Conservation (phyloP, 208 protist genomes). For the Leishmania martiniquensis region DNA sequence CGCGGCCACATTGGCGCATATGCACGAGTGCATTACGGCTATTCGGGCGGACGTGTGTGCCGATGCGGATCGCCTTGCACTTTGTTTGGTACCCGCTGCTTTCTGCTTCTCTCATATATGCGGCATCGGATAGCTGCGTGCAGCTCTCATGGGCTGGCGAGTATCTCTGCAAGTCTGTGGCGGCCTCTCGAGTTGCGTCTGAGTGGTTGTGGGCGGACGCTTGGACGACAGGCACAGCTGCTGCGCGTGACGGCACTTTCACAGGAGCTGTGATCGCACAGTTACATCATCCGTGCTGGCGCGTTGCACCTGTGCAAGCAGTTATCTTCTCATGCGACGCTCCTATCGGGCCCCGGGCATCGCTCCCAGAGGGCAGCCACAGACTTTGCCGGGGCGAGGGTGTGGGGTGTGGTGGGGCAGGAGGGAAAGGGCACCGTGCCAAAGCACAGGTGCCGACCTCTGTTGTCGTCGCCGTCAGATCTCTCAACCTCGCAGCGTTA, state of each 20-base stretch:
- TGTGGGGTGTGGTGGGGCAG: too few species aligned
- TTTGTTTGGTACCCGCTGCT: background rate
- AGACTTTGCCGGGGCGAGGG: background rate
- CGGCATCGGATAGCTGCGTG: background rate
- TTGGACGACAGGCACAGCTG: slow-evolving; percentile 12
- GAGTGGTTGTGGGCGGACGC: slow-evolving; percentile 34
- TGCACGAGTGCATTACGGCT: background rate
- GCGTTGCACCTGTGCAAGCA: slow-evolving; percentile 23
- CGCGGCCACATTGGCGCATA: background rate
- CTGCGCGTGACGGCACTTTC: slow-evolving; percentile 24
- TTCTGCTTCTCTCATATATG: background rate
- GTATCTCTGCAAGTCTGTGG: slow-evolving; percentile 4
- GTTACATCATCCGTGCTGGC: slow-evolving; percentile 3
- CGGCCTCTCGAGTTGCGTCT: slow-evolving; percentile 9
- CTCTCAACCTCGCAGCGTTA: slow-evolving; percentile 16
- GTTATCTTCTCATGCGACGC: slow-evolving; percentile 14
- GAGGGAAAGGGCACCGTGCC: background rate
- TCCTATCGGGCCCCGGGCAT: slow-evolving; percentile 59
- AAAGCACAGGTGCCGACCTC: slow-evolving; percentile 20
- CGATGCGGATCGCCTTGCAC: background rate
- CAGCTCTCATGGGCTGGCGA: background rate
- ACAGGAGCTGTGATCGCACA: slow-evolving; percentile 25
- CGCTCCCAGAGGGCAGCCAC: slow-evolving; percentile 37
- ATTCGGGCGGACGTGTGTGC: background rate
- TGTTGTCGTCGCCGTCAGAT: background rate